Base-by-base conservation (phyloP, 179 eudicot genomes). In the Spergularia azorica region DNA sequence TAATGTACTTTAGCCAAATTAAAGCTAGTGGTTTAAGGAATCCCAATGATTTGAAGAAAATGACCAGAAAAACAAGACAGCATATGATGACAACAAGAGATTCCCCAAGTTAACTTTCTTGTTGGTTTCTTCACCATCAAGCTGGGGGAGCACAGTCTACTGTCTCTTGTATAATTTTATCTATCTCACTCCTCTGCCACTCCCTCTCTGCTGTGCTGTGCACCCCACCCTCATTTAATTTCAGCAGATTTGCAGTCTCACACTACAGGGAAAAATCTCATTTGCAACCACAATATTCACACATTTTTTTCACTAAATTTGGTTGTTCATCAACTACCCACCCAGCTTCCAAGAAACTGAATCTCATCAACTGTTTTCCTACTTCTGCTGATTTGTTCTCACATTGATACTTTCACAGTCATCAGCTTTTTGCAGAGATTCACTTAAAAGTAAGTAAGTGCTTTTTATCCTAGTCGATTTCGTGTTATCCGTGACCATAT, bases 191-290 rank as follows among this genome's bases (percentile, higher is more conserved):
- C 51, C 51, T 21, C 48, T 72, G 48, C 59, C 77, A 58, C 74
- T 51, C 63, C 32, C 58, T 13, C 63, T 66, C 21, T 62, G 56
- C 18, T 57, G 48, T 3, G n/a, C 59, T 48, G 9, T 66, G 63
- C 57, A 64, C 68, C 81, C 84, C 81, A 77, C 84, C 5, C 18
- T 63, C 72, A 77, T 78, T 74, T 56, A 77, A 74, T 55, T 75
- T 9, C 9, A 13, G n/a, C 4, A 60, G 10, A 51, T 59, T 68
- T 73, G 48, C 74, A 77, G 39, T 55, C 60, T 26, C 32, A 26
- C 32, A 26, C 32, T 26, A 0, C 32, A 26, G 32, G 32, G 32
- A 26, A 26, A 26, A 26, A 26, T 26, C 52, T 52, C 76, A 17
- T 6, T 59, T 0, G 15, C 20, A 4, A 20, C 16, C 17, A 12